Evolutionary conservation across 176 grass and related monocot species (phyloP), one percentile per base, ranked within the genome.

Genomic region (Chrysopogon serrulatus): DNA sequence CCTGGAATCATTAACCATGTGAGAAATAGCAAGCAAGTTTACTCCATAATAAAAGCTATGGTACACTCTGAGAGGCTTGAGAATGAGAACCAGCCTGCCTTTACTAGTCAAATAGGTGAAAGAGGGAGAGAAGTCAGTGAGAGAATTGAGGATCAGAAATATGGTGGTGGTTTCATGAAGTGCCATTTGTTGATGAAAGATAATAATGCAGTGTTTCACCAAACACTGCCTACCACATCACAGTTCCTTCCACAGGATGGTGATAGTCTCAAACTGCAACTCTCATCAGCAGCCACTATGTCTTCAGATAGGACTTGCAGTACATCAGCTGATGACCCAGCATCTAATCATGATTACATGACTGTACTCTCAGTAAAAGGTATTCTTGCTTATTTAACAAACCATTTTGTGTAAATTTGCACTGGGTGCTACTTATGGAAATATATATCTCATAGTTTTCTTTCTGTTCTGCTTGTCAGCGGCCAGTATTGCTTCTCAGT

Each of bases 1-100:
- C 96, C 96, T 60, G 96, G 96, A 84, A 99, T 99, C 40, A 99
- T 99, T 77, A 99, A 99, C 57, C 96, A 99, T 88, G 93, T 99
- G 9, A 93, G 96, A 83, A 99, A 99, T 65, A 99, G 93, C 82
- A 99, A 99, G 68, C 96, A 99, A 80, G 96, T 99, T 30, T 90
- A 94, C 69, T 92, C 96, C 60, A 99, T 99, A 81, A 99, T 99
- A 90, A 88, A 99, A 84, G 90, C 96, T 48, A 89, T 99, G 76
- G 96, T 99, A 27, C 88, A 30, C 26, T 91, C 90, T 3, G 92
- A 98, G 86, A 94, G 85, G 84, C 70, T 80, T 21, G 90, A 94
- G 43, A 87, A 64, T 74, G 85, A 85, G 14, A 79, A 10, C 37
- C 88, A 86, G 45, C 60, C 74, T 26, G 74, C 36, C 60, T 73